Base-by-base conservation (phyloP, 768 basidiomycete genomes). In the Gymnopilus dilepis region DNA sequence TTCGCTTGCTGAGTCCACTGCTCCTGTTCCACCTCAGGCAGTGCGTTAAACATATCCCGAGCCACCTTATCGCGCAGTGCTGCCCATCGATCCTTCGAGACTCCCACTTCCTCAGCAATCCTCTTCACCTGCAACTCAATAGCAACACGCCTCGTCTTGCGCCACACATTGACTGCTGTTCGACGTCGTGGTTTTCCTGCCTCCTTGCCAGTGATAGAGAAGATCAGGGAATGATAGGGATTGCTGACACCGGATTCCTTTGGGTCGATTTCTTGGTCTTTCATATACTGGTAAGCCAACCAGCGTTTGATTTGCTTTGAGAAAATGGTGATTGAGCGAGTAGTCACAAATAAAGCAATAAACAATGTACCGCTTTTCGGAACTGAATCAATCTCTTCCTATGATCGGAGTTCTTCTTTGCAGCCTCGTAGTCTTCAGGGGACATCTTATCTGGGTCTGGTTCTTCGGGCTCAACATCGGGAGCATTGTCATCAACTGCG, bases 251-350 rank as follows among this genome's bases (percentile, higher is more conserved):
- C 57, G 4, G 57, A 38, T 22, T 58, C 54, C 21, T 43, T 43
- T 41, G 60, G 54, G 21, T 47, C 42, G 3, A 61, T 34, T 26
- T 59, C 60, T 51, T 60, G 33, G 43, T 60, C 65, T 54, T 67
- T 67, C 17, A 56, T 48, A 26, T 67, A 58, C 24, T 62, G 66
- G 42, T 67, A 67, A 8, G 60, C 53, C 3, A 64, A 26, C 66
- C 66, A 67, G 2, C 63, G 6, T 53, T 58, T 59, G 33, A 67
- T 64, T 65, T 67, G 60, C 66, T 67, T 19, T 9, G 1, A 24
- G n/a, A 52, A 3, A 40, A 17, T 28, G 21, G 6, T 4, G n/a
- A 17, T 22, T 5, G 17, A 11, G 26, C 9, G 17, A 15, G n/a
- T n/a, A 38, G 4, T 30, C 2, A 50, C 19, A 57, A 33, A 41